These are phyloP conservation scores for Cynara cardunculus DNA, from an alignment of 129 eudicot species.

Conservation along the genomic window DNA sequence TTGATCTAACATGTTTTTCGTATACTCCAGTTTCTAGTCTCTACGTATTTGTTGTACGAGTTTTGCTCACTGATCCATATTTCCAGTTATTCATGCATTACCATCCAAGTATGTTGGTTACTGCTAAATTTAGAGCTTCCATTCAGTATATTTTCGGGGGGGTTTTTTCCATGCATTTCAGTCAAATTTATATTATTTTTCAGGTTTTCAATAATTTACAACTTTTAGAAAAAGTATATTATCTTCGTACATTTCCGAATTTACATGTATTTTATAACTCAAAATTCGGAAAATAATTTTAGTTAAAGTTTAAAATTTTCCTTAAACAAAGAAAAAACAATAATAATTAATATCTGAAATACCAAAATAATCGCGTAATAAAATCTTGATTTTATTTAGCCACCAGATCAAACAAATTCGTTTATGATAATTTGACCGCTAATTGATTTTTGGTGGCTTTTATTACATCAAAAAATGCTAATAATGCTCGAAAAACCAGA, in stretches of 20 bases:
- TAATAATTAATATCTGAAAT: not conserved
- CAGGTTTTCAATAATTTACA: not conserved
- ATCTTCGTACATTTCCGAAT: not conserved
- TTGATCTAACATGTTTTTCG: conserved; percentile 32
- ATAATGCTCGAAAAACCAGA: not conserved
- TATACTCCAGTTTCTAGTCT: conserved; percentile 1
- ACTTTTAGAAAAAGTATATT: too few species aligned
- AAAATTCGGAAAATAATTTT: not conserved
- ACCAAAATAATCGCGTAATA: not conserved
- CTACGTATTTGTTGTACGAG: conserved; percentile 2
- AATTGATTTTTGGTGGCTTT: not conserved
- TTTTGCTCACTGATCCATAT: conserved; percentile 21
- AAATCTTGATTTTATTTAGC: not conserved
- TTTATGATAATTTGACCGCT: not conserved
- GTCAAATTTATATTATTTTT: not conserved
- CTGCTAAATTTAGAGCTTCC: not conserved
- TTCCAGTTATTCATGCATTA: conserved; percentile 19
- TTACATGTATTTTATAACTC: not conserved
- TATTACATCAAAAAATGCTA: not conserved
- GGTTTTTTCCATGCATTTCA: not conserved
- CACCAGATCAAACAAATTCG: not conserved
- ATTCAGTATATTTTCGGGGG: not conserved
- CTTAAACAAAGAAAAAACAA: not conserved
- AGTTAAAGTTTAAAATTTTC: not conserved
- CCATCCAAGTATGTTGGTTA: conserved; percentile 15